A percentile compares a stretch with the other conserved stretches of the same genome.
phyloP scores from a whole-genome alignment of 768 basidiomycete genomes.

The Trametes punicea region DNA sequence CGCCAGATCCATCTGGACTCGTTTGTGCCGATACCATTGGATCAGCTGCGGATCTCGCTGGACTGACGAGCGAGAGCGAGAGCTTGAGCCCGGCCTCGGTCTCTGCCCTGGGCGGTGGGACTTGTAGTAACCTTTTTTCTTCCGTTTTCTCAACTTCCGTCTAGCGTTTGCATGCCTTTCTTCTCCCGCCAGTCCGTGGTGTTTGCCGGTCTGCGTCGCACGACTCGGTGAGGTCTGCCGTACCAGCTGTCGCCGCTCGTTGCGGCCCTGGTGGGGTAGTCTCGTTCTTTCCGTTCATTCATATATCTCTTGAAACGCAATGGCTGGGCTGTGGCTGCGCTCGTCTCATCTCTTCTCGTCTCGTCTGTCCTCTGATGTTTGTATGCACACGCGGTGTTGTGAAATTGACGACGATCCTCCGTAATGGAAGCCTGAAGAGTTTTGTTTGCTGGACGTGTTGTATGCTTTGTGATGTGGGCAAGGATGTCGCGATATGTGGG shows the following conservation, averaged over 20 bases:
- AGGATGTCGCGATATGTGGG: neutral
- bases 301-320: conserved; percentile 48
- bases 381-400: conserved; percentile 14
- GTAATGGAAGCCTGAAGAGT: too few relatives aligned
- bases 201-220: neutral
- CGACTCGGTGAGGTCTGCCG: neutral
- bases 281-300: conserved; percentile 20
- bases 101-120: conserved; percentile 22
- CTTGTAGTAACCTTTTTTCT: conserved; percentile 12
- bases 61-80: conserved; percentile 50
- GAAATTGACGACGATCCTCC: conserved; percentile 7
- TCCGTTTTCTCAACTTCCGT: conserved; percentile 2
- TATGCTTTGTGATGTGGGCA: neutral
- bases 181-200: neutral
- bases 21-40: conserved; percentile 97
- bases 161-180: neutral
- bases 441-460: too few relatives aligned
- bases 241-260: neutral
- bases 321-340: conserved; percentile 20
- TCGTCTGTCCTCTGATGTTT: conserved; percentile 6
- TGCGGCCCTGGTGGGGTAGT: neutral
- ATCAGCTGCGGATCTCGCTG: conserved; percentile 90
- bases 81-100: neutral
- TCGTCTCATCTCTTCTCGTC: conserved; percentile 12
- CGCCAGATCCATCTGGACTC: conserved; percentile 84